phyloP scores from a whole-genome alignment of 2,329 filamentous ascomycete genomes.

The Xylaria sp. region DNA sequence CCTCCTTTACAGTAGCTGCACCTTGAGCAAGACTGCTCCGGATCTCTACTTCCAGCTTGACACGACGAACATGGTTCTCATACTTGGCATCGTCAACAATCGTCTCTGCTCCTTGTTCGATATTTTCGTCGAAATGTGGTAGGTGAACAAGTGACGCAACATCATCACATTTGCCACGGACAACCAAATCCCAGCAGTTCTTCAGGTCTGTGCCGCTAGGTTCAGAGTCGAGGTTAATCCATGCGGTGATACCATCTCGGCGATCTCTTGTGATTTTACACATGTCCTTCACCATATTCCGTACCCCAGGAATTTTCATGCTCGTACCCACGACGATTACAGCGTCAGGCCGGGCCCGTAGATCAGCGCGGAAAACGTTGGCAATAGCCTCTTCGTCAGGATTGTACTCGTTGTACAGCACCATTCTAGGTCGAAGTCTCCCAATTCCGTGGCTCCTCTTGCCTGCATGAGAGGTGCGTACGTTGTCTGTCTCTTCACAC shows the following conservation, averaged over 20 bases:
- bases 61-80: slow-evolving; percentile 53
- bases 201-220: slow-evolving; percentile 86
- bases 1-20: slow-evolving; percentile 37
- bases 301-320: slow-evolving; percentile 92
- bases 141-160: slow-evolving; percentile 78
- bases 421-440: slow-evolving; percentile 88
- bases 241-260: slow-evolving; percentile 86
- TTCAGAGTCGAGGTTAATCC: slow-evolving; percentile 91
- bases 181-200: slow-evolving; percentile 91
- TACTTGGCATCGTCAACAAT: slow-evolving; percentile 58
- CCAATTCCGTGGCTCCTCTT: slow-evolving; percentile 95
- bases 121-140: slow-evolving; percentile 66
- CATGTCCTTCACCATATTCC: slow-evolving; percentile 89
- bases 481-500: slow-evolving; percentile 78
- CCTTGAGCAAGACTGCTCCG: slow-evolving; percentile 44
- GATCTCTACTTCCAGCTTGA: slow-evolving; percentile 57
- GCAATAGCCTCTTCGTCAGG: slow-evolving; percentile 97
- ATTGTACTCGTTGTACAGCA: slow-evolving; percentile 97
- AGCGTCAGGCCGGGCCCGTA: slow-evolving; percentile 87
- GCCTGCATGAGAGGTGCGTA: slow-evolving; percentile 79
- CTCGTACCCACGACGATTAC: slow-evolving; percentile 96
- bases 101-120: slow-evolving; percentile 61
- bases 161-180: slow-evolving; percentile 87
- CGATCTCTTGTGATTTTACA: slow-evolving; percentile 86
- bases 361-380: slow-evolving; percentile 85